phyloP scores from a whole-genome alignment of 2,329 filamentous ascomycete species.

The Fusarium sp. region DNA sequence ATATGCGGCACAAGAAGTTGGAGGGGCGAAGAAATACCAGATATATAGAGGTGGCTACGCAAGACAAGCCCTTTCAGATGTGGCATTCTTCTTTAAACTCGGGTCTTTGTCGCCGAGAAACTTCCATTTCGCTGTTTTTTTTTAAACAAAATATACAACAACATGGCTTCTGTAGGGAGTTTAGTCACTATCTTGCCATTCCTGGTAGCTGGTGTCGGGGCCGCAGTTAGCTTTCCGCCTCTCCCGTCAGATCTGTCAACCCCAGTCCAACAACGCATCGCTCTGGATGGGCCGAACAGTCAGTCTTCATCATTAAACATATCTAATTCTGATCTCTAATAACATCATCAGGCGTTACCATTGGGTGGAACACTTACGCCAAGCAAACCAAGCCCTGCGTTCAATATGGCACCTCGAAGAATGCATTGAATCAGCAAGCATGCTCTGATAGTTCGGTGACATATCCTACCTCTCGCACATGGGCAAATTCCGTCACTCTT shows the following conservation, averaged over 20 bases:
- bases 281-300: slow-evolving; percentile 22
- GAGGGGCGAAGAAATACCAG: too few relatives aligned
- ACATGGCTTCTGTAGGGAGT: too few relatives aligned
- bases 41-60: not conserved
- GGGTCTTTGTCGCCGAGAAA: too few relatives aligned
- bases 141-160: not conserved
- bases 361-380: slow-evolving; percentile 35
- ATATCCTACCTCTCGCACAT: slow-evolving; percentile 34
- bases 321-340: rapidly evolving
- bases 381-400: slow-evolving; percentile 25
- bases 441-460: slow-evolving; percentile 25
- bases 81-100: too few relatives aligned
- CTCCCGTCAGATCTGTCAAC: slow-evolving; percentile 28
- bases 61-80: too few relatives aligned
- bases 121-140: not conserved
- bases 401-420: slow-evolving; percentile 17
- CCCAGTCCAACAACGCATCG: slow-evolving; percentile 26
- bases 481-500: slow-evolving; percentile 23
- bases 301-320: not conserved
- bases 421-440: slow-evolving; percentile 16
- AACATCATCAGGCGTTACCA: slow-evolving; percentile 2
- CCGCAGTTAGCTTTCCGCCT: slow-evolving; percentile 14
- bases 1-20: not conserved
- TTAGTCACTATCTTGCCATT: not conserved
- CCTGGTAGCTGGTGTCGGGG: not conserved